Base-by-base conservation (phyloP, 2,329 filamentous ascomycete species). In the Trichoderma pleuroti region DNA sequence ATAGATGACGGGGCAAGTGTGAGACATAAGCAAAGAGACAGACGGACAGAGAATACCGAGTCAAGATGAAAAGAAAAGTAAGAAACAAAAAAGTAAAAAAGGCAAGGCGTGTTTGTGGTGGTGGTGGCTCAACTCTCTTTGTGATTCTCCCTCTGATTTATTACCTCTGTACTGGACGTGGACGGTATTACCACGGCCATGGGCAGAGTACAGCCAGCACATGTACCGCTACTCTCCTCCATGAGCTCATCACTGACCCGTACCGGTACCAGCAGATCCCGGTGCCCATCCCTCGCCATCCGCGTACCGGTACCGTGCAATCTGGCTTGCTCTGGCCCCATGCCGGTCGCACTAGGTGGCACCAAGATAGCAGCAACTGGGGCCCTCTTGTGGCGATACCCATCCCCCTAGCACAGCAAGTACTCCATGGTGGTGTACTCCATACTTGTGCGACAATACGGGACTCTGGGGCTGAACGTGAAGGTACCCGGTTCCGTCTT, bases 361-460 rank as follows among this genome's bases (percentile, higher is more conserved):
- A 36, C 61, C 61, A 63, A 63, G 52, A 57, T 57, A 32, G 26
- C 63, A 66, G 30, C 28, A 34, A 56, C 64, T 28, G 64, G 52
- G 26, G 49, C 34, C 34, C 66, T 60, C 54, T n/a, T 34, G 66
- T 68, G 66, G 66, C 66, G 56, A 68, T 57, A 66, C 49, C 49
- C 63, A 56, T 36, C 49, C 63, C 63, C 62, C 62, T 54, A 64
- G 46, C 21, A 52, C 46, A 12, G 11, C 9, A 52, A 52, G 46
- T n/a, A 34, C 30, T 59, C 56, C 56, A 59, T 32, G 32, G 21
- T 59, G 46, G 46, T 56, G 61, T 64, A 64, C 61, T 64, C 61
- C 61, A 32, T 65, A 65, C 62, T 65, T 65, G 54, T 49, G 54
- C 52, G 63, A 66, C 52, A 21, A 21, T 66, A 66, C 63, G 49